phyloP scores from a whole-genome alignment of 164 flowering plant genomes.

The Magnolia officinalis region DNA sequence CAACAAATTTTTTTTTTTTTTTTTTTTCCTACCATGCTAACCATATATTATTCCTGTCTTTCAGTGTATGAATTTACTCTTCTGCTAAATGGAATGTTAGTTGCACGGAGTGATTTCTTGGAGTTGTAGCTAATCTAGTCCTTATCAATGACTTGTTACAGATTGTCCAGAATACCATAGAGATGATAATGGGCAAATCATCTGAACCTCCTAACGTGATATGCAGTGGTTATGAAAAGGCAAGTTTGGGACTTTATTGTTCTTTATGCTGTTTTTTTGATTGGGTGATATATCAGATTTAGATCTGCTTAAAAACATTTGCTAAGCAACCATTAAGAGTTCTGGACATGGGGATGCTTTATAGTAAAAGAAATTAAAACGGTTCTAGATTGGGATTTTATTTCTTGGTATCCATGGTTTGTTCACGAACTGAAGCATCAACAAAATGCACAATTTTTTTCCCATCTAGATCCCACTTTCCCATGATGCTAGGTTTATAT shows the following conservation, averaged over 20 bases:
- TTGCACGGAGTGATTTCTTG: background rate
- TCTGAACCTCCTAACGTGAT: slow-evolving; percentile 36
- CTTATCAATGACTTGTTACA: slow-evolving; percentile 23
- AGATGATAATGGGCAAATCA: slow-evolving; percentile 29
- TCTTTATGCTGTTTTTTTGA: background rate
- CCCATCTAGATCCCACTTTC: background rate
- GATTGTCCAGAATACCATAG: slow-evolving; percentile 53
- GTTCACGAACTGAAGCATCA: background rate
- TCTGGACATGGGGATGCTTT: too few relatives aligned
- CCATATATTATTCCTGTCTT: too few relatives aligned
- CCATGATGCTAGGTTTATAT: background rate
- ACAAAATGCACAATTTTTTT: background rate
- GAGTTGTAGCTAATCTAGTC: background rate
- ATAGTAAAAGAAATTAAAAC: background rate
- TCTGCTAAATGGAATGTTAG: too few relatives aligned
- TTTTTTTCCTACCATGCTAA: too few relatives aligned
- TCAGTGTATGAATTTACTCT: too few relatives aligned
- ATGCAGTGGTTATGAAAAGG: slow-evolving; percentile 52
- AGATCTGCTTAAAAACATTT: background rate
- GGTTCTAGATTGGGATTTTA: background rate
- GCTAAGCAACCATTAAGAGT: too few relatives aligned
- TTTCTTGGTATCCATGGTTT: background rate
- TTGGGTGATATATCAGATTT: background rate
- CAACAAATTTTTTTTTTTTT: background rate
- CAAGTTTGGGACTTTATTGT: slow-evolving; percentile 16